phyloP scores from a whole-genome alignment of 108 stramenopile genomes.

The Pseudonitzschia multiseries region DNA sequence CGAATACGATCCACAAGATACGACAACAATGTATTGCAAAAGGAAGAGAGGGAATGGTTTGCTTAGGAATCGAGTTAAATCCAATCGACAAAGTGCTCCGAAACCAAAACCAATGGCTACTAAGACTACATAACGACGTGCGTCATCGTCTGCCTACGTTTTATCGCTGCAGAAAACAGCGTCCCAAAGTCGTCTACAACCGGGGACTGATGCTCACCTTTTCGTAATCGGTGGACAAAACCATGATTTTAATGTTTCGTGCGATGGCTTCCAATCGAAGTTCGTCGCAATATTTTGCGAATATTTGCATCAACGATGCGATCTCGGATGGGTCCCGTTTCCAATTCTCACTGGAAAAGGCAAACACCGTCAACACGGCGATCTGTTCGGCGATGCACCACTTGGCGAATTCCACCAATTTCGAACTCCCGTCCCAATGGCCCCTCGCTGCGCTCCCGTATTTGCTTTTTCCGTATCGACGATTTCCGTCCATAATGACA shows the following conservation, averaged over 20 bases:
- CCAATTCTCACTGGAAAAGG: slow-evolving; percentile 99
- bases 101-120: not conserved
- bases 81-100: not conserved
- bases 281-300: slow-evolving; percentile 85
- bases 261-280: slow-evolving; percentile 83
- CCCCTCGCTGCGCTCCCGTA: slow-evolving; percentile 79
- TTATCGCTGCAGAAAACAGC: not conserved
- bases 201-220: slow-evolving; percentile 28
- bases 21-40: not conserved
- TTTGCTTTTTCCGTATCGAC: slow-evolving; percentile 83
- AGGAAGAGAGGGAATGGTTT: not conserved
- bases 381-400: slow-evolving; percentile 93
- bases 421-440: slow-evolving; percentile 91
- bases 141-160: too few species aligned
- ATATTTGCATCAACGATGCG: slow-evolving; percentile 55
- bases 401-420: slow-evolving; percentile 85
- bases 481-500: slow-evolving; percentile 99
- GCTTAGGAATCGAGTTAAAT: not conserved
- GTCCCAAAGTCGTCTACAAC: not conserved
- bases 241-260: slow-evolving; percentile 69
- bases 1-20: not conserved
- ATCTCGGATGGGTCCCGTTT: slow-evolving; percentile 85
- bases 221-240: slow-evolving; percentile 74
- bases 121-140: too few species aligned
- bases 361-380: slow-evolving; percentile 88